phyloP scores from a whole-genome alignment of 768 basidiomycete species.

The Dentipellis sp. region DNA sequence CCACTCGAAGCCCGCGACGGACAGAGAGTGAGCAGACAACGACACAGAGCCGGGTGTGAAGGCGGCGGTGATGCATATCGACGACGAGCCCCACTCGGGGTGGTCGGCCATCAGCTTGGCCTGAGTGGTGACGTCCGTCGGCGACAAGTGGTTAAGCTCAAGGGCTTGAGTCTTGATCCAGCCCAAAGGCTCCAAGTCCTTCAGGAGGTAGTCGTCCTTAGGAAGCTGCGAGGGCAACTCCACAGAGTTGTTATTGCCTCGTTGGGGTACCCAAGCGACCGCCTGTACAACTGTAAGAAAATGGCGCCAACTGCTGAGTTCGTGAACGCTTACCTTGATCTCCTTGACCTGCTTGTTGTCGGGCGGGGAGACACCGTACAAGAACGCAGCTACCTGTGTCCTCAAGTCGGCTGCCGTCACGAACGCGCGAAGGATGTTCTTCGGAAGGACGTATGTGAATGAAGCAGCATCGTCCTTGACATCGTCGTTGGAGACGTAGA shows the following conservation, averaged over 20 bases:
- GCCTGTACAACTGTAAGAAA: slow-evolving; percentile 33
- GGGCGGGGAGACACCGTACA: slow-evolving; percentile 88
- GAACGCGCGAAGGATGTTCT: slow-evolving; percentile 93
- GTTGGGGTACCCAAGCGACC: slow-evolving; percentile 94
- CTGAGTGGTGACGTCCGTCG: slow-evolving; percentile 88
- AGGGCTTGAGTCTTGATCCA: slow-evolving; percentile 97
- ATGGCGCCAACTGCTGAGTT: neutral
- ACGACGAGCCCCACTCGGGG: slow-evolving; percentile 88
- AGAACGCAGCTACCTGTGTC: slow-evolving; percentile 89
- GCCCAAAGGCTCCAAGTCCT: slow-evolving; percentile 90
- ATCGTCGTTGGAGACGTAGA: slow-evolving; percentile 98
- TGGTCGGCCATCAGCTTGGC: slow-evolving; percentile 97
- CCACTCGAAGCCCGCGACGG: slow-evolving; percentile 95
- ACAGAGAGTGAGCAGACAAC: slow-evolving; percentile 83
- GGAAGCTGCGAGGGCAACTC: slow-evolving; percentile 88
- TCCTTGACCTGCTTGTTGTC: slow-evolving; percentile 99
- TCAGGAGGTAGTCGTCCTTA: slow-evolving; percentile 89
- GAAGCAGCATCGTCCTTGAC: slow-evolving; percentile 96
- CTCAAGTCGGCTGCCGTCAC: slow-evolving; percentile 89
- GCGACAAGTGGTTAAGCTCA: slow-evolving; percentile 87
- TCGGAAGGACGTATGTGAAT: slow-evolving; percentile 92
- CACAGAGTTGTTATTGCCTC: slow-evolving; percentile 90
- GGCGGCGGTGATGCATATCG: slow-evolving; percentile 88
- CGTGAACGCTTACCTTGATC: slow-evolving; percentile 53
- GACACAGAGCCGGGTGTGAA: slow-evolving; percentile 99